Conservation (phyloP, 345 rosid species). For the Euphorbia tirucalli region DNA sequence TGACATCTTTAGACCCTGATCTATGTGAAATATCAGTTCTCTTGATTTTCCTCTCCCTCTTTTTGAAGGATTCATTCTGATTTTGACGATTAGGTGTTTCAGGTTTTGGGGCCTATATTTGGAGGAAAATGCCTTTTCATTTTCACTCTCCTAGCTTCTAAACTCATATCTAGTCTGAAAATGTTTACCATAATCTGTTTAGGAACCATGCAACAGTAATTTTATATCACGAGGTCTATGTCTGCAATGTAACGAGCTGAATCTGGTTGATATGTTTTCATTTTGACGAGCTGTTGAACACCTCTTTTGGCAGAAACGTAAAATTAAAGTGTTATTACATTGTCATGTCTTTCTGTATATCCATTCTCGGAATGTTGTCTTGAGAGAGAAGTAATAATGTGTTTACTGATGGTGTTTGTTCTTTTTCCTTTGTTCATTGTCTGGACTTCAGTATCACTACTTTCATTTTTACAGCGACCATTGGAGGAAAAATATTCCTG, state of each 20-base stretch:
- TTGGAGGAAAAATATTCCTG: constrained; percentile 79
- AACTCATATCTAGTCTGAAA: background rate
- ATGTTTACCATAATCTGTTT: background rate
- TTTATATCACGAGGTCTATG: no score
- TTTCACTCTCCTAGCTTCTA: no score
- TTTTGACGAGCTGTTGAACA: no score
- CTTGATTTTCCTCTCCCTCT: no score
- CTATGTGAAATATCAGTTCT: background rate
- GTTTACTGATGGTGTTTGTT: background rate
- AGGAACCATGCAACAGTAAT: no score
- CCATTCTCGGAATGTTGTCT: background rate
- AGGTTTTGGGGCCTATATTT: background rate
- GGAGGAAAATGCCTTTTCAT: background rate
- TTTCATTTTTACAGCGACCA: constrained; percentile 52
- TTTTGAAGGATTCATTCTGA: no score
- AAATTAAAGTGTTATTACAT: no score
- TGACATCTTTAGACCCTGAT: no score
- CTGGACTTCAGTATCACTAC: background rate
- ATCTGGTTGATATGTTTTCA: no score
- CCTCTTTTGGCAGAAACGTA: no score
- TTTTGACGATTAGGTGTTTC: background rate
- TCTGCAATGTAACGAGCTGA: no score
- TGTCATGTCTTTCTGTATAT: background rate
- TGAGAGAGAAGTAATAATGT: no score
- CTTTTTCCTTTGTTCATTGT: background rate